These are phyloP conservation scores for Circinella umbellata DNA, from an alignment of 371 early-diverging fungal species.

Conservation along the genomic window DNA sequence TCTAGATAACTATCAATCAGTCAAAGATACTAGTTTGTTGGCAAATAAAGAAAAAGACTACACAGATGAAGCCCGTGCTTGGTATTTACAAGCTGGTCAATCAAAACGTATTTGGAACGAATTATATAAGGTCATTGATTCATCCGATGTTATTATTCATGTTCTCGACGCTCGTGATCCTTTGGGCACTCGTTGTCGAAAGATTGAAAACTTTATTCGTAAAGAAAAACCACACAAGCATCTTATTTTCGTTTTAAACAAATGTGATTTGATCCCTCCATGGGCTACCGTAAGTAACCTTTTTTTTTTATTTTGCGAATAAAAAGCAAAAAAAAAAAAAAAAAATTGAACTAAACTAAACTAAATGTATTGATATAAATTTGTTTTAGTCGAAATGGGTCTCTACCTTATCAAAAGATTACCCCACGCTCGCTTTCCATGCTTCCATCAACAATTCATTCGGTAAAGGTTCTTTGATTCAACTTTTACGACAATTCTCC, in stretches of 20 bases:
- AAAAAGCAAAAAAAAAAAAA: background rate
- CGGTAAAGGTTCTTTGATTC: constrained; percentile 98
- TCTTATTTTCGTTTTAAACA: constrained; percentile 98
- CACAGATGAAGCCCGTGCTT: constrained; percentile 79
- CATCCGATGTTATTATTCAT: constrained; percentile 98
- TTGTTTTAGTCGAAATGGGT: constrained; percentile 86
- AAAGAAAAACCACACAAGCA: constrained; percentile 98
- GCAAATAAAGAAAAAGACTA: constrained; percentile 78
- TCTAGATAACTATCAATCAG: constrained; percentile 59
- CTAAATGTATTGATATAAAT: background rate
- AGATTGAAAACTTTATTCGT: constrained; percentile 91
- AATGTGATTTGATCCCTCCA: constrained; percentile 99
- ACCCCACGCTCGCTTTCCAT: constrained; percentile 99
- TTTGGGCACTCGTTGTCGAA: constrained; percentile 93
- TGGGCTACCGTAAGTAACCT: constrained; percentile 89
- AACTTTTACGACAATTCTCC: constrained; percentile 97
- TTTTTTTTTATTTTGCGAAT: background rate
- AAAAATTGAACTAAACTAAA: background rate
- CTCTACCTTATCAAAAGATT: constrained; percentile 84
- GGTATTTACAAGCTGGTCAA: constrained; percentile 93
- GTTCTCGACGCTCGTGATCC: constrained; percentile 99
- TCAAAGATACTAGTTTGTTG: constrained; percentile 75
- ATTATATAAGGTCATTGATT: constrained; percentile 99
- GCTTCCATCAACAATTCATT: constrained; percentile 97
- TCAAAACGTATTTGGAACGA: constrained; percentile 99